Evolutionary conservation across 1,284 basidiomycete genomes (phyloP), one percentile per base, ranked within the genome.

Genomic region (Ustilago shanxiensis): DNA sequence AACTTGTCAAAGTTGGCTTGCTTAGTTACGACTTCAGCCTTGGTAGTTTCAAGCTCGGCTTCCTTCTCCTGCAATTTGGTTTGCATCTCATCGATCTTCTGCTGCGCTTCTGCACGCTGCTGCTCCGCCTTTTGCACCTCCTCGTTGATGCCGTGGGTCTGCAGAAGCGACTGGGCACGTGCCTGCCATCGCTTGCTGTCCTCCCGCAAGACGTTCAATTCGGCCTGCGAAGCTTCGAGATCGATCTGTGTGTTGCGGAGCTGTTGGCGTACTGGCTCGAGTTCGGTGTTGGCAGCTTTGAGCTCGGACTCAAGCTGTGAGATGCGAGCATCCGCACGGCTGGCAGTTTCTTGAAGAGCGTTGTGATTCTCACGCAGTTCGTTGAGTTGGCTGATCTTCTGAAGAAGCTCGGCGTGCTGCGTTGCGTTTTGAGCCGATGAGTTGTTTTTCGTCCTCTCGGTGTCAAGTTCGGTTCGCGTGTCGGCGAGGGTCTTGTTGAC

Each of bases 311-410:
- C 89, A 9, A 95, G 88, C 20, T 74, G 59, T 18, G 85, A 80
- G 28, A 72, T 62, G 44, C 82, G 71, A 11, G 91, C 88, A 52
- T 90, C 91, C 81, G 91, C 92, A 7, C 89, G 87, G 72, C 93
- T 92, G 66, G 89, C 90, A 66, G 94, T 93, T 37, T 92, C 89
- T 56, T 93, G 90, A 2, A 96, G 89, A 1, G 93, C 94, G 0
- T 91, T 90, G 80, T 95, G 95, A 87, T 93, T 95, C 87, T 96
- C 94, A 49, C 94, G 91, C 8, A 95, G 88, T 61, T 95, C 90
- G 71, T 93, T 94, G 66, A 95, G 89, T 81, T 95, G 92, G 78
- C 94, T 93, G 86, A 95, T 95, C 79, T 93, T 90, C 84, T 95
- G 93, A 45, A 95, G 88, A 49, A 96, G 89, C 83, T 95, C 93